Base-by-base conservation (phyloP, 257 asterid genomes). In the Solanum paucissectum region DNA sequence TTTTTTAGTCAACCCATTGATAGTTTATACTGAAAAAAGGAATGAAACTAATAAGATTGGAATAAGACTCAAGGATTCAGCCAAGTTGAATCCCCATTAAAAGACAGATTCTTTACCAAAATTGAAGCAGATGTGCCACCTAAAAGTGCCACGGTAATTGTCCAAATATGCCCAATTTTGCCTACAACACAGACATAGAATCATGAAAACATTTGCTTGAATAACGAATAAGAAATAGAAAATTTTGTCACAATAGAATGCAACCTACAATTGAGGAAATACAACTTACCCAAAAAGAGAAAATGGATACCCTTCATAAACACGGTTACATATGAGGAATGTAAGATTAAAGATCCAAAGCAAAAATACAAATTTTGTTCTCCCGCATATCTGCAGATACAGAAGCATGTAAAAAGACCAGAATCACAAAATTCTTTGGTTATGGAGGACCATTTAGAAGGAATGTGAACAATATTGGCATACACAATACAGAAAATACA, bases 111-210 rank as follows among this genome's bases (percentile, higher is more conserved):
- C 55, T n/a, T 83, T 95, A 97, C 99, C 99, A 90, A 97, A 97
- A 88, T 97, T 97, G 89, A 97, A 97, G 95, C 99, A 95, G 91
- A 95, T 95, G 75, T 97, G 99, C 99, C 99, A 97, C 93, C 99
- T 94, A 92, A 97, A 95, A 87, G 98, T 93, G 37, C 99, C 99
- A 9, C 99, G 98, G 64, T 90, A 92, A 52, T 93, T 90, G 90
- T 97, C 99, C 95, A 97, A 89, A 88, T 89, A 95, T 83, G 95
- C 96, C 94, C 94, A 92, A 69, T 77, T 91, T 74, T 90, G 90
- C 93, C 99, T 97, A 83, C 85, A 88, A 68, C 92, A 89, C 68
- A 84, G 46, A 90, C 90, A 89, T 46, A 88, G 74, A 86, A 75
- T 85, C 68, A 66, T 32, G 46, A 49, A 87, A 76, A 76, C 21